Base-by-base conservation (phyloP, 2,329 filamentous ascomycete genomes). In the Pestalotiopsis sp. region DNA sequence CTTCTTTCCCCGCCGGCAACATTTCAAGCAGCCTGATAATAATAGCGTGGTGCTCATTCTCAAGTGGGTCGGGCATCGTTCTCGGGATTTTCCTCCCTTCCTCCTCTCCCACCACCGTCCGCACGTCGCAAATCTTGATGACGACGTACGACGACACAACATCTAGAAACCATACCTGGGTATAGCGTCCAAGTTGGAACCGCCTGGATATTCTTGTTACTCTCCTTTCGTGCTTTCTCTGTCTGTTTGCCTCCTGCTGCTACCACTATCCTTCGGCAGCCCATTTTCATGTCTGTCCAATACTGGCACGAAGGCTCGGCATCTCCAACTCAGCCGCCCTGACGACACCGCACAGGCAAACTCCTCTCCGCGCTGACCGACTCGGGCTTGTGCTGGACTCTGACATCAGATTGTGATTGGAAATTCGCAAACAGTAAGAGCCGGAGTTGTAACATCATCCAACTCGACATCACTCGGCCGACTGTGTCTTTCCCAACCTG, bases 291-390 rank as follows among this genome's bases (percentile, higher is more conserved):
- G 57, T 59, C 23, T 59, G 27, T 59, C 27, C 57, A 59, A 27
- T 23, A 59, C 23, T 59, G 57, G 57, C 57, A 59, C 57, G 57
- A 59, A 59, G 57, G 57, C 57, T 59, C 27, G 57, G 57, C 57
- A 59, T 59, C 23, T 59, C 27, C 45, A 52, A 52, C 57, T 59
- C 57, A 59, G 14, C 57, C 57, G 57, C 57, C 57, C 27, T 59
- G 57, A 59, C 57, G 20, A 36, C 23, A 27, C 17, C 45, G 14
- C 5, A 27, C 9, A 59, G 20, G 27, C 23, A 27, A 11, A 20
- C 25, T 36, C 14, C 23, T 3, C 13, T 23, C 27, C 23, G 25
- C 23, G 57, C 57, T 27, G 23, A 59, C 27, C 23, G 57, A 59
- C 27, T 59, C 27, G 23, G 20, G 17, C 20, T 52, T 52, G 45